Conservation (phyloP, 768 basidiomycete genomes). For the Cystofilobasidium capitatum region DNA sequence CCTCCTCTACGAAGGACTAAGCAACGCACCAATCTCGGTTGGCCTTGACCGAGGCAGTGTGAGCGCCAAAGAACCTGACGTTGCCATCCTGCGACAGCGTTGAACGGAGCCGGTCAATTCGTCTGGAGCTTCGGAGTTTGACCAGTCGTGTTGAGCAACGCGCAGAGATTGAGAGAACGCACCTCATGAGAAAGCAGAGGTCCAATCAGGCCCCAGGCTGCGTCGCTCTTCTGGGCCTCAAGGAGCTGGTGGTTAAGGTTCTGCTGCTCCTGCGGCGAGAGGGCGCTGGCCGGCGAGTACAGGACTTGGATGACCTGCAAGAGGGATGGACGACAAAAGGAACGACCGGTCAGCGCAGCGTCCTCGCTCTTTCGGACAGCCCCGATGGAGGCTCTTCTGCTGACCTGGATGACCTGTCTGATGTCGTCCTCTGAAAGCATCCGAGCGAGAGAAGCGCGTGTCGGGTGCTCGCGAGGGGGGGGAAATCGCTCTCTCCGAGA, state of each 20-base stretch:
- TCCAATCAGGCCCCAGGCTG: conserved; percentile 75
- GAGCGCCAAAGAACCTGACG: conserved; percentile 90
- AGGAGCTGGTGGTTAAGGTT: conserved; percentile 29
- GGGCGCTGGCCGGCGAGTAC: conserved; percentile 15
- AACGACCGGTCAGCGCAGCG: neutral
- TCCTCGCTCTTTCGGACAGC: neutral
- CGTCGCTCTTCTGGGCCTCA: conserved; percentile 36
- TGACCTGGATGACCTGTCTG: conserved; percentile 22
- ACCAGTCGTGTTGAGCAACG: neutral
- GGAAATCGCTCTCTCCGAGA: neutral
- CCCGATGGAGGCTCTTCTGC: neutral
- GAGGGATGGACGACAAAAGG: neutral
- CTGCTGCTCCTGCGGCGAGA: conserved; percentile 27
- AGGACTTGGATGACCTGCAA: conserved; percentile 26
- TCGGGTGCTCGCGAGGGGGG: neutral
- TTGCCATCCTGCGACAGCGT: conserved; percentile 50
- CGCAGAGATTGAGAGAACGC: neutral
- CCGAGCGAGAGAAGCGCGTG: neutral
- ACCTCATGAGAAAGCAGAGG: conserved; percentile 57
- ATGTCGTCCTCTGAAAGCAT: conserved; percentile 24
- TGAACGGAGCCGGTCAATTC: neutral
- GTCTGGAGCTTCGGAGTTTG: neutral
- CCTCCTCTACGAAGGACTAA: neutral
- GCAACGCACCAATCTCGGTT: conserved; percentile 68
- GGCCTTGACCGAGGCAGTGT: conserved; percentile 88